A percentile compares a stretch with the other conserved stretches of the same genome.
phyloP scores from a whole-genome alignment of 768 basidiomycete genomes.

The Xerocomus brunneocitrinus region DNA sequence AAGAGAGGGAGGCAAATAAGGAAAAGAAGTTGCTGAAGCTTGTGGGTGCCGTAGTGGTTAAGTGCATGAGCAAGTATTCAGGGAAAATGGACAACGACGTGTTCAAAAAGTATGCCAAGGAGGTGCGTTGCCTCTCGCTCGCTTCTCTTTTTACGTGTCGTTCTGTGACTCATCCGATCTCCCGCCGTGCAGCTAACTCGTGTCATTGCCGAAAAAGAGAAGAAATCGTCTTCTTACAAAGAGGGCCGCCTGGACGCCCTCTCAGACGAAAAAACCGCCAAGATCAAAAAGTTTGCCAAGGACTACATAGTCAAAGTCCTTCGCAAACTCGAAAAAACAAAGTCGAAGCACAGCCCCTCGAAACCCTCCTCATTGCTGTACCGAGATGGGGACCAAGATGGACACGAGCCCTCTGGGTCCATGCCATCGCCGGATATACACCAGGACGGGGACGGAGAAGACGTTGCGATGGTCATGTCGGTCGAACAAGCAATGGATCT shows the following conservation, averaged over 20 bases:
- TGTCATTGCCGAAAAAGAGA: constrained; percentile 90
- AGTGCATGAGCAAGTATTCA: constrained; percentile 86
- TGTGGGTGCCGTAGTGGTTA: constrained; percentile 87
- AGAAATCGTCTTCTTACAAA: constrained; percentile 77
- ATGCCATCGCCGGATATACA: constrained; percentile 7
- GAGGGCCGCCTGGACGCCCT: constrained; percentile 70
- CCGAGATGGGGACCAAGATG: constrained; percentile 4
- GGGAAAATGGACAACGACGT: constrained; percentile 67
- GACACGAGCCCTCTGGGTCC: constrained; percentile 13
- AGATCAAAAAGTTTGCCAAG: constrained; percentile 92
- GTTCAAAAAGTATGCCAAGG: constrained; percentile 95
- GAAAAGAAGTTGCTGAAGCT: constrained; percentile 83
- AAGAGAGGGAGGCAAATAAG: constrained; percentile 63
- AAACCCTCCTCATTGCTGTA: constrained; percentile 14
- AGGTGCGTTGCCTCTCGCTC: constrained; percentile 48
- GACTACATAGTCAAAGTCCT: constrained; percentile 84
- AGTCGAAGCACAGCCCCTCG: constrained; percentile 18
- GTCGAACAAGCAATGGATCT: constrained; percentile 45
- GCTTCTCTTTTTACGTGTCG: constrained; percentile 1
- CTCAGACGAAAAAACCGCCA: constrained; percentile 79
- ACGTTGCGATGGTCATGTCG: constrained; percentile 33
- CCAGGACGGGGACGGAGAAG: constrained; percentile 20
- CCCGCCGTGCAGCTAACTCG: constrained; percentile 61
- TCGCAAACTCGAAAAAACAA: constrained; percentile 53
- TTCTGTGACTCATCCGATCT: constrained; percentile 1